Evolutionary conservation across 169 alveolate species (phyloP).

Genomic region (Cryptosporidium parvum): DNA sequence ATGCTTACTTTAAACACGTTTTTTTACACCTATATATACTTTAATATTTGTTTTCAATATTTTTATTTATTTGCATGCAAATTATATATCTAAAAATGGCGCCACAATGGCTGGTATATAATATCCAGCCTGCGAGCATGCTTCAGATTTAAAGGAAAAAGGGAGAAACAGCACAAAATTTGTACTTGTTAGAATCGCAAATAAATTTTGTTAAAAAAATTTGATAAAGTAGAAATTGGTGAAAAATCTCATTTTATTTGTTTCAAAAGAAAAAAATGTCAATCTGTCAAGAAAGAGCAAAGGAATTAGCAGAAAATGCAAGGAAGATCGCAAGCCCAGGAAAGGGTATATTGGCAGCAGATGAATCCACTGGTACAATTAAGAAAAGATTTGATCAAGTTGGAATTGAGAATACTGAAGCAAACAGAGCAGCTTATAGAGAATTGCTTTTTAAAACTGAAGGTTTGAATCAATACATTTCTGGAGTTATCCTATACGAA

Average conservation of each 20-base stretch:
- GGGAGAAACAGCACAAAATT: not conserved
- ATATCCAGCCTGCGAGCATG: constrained; percentile 15
- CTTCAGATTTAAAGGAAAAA: not conserved
- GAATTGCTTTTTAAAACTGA: constrained; percentile 94
- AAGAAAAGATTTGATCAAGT: constrained; percentile 94
- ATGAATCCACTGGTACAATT: constrained; percentile 98
- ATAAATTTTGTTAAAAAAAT: not conserved
- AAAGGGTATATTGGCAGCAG: constrained; percentile 99
- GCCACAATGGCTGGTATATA: not conserved
- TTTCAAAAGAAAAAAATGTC: constrained; percentile 9
- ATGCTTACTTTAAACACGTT: no score
- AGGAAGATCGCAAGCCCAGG: constrained; percentile 90
- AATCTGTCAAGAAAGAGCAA: constrained; percentile 71
- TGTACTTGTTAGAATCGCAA: not conserved
- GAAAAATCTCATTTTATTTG: not conserved
- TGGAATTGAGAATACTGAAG: constrained; percentile 95
- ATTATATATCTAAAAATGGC: not conserved
- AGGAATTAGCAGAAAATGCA: constrained; percentile 86
- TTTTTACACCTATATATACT: no score
- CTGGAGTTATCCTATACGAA: constrained; percentile 98
- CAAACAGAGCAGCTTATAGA: constrained; percentile 96
- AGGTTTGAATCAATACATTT: constrained; percentile 93
- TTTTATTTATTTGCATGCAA: not conserved
- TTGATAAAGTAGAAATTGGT: not conserved
- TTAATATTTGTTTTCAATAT: not conserved